phyloP scores from a whole-genome alignment of 208 protist genomes.

The Crithidia expoeki region DNA sequence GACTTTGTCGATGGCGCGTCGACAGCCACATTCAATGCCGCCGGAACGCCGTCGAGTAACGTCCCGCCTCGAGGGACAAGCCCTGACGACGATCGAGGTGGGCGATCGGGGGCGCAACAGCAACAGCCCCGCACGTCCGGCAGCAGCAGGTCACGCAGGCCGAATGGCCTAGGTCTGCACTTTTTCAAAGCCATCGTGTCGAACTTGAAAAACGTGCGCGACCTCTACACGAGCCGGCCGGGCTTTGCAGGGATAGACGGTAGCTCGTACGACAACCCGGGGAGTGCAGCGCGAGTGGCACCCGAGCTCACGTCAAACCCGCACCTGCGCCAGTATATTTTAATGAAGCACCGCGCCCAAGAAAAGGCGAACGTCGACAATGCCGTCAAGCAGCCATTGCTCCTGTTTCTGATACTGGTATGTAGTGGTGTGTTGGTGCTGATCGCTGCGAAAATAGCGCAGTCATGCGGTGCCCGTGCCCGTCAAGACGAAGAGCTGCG shows the following conservation, averaged over 20 bases:
- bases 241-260: slow-evolving; percentile 55
- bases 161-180: slow-evolving; percentile 9
- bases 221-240: slow-evolving; percentile 30
- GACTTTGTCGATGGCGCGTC: background rate
- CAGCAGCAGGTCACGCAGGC: slow-evolving; percentile 5
- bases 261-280: slow-evolving; percentile 43
- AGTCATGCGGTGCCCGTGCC: slow-evolving; percentile 8
- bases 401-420: slow-evolving; percentile 27
- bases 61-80: background rate
- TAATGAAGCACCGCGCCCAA: slow-evolving; percentile 42
- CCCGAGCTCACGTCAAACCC: slow-evolving; percentile 34
- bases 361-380: slow-evolving; percentile 46
- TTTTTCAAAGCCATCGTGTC: slow-evolving; percentile 17
- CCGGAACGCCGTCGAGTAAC: background rate
- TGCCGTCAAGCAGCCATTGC: slow-evolving; percentile 29
- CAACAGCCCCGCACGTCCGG: background rate
- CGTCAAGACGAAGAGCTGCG: slow-evolving; percentile 21
- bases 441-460: slow-evolving; percentile 3
- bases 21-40: slow-evolving; percentile 8
- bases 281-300: slow-evolving; percentile 27
- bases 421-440: slow-evolving; percentile 13
- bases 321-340: slow-evolving; percentile 43
- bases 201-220: slow-evolving; percentile 26
- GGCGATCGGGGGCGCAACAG: too few species aligned
- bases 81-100: too few species aligned